Evolutionary conservation across 2,329 filamentous ascomycete species (phyloP).

Genomic region (Phialophora verrucosa): DNA sequence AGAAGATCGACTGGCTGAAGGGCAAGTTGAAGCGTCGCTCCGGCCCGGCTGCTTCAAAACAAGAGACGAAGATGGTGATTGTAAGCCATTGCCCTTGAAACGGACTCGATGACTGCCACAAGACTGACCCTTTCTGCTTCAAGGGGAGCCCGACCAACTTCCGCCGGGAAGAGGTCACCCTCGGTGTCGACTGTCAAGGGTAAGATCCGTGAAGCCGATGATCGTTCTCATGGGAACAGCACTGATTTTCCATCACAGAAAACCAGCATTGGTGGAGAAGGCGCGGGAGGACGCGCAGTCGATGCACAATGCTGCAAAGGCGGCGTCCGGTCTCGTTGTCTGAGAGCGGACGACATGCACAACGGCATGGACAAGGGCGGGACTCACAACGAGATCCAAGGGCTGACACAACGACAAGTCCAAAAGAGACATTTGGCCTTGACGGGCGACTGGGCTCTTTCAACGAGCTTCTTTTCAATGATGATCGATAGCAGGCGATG

Average conservation of each 20-base stretch:
- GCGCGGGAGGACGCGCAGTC: conserved; percentile 32
- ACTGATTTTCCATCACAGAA: conserved; percentile 17
- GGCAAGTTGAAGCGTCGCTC: conserved; percentile 2
- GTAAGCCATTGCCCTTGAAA: conserved; percentile 7
- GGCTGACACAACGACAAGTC: background rate
- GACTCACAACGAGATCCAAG: background rate
- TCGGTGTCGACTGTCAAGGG: conserved; percentile 44
- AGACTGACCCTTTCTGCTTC: conserved; percentile 10
- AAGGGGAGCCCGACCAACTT: conserved; percentile 53
- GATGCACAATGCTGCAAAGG: conserved; percentile 28
- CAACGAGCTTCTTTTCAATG: background rate
- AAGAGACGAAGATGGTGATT: conserved; percentile 25
- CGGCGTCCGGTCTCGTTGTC: background rate
- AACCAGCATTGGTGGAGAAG: conserved; percentile 30
- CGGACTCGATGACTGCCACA: conserved; percentile 34
- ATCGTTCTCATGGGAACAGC: background rate
- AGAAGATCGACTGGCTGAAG: conserved; percentile 23
- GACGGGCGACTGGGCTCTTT: background rate
- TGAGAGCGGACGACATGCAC: conserved; percentile 2
- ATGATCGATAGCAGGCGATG: conserved; percentile 1
- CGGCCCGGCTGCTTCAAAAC: conserved; percentile 21
- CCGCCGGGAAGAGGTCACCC: conserved; percentile 49
- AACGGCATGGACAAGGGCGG: background rate
- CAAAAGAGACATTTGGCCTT: background rate
- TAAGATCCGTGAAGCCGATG: conserved; percentile 41